Conservation (phyloP, 208 protist genomes). For the Crithidia expoeki region DNA sequence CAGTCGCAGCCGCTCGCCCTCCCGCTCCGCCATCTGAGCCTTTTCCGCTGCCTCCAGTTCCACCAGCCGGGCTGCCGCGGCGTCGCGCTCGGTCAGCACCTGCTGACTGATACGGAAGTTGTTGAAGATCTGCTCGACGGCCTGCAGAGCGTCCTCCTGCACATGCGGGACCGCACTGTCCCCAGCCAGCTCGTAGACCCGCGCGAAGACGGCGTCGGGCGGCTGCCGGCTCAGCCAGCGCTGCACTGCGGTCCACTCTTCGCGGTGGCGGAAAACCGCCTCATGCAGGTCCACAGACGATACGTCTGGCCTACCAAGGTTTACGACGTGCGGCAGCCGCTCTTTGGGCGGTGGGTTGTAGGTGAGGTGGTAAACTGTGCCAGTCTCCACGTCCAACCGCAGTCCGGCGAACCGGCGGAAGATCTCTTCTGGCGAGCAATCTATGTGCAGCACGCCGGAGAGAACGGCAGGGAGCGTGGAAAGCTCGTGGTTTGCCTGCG, state of each 20-base stretch:
- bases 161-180: conserved; percentile 40
- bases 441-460: conserved; percentile 62
- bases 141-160: conserved; percentile 35
- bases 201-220: conserved; percentile 24
- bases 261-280: conserved; percentile 63
- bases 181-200: conserved; percentile 70
- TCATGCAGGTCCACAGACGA: conserved; percentile 75
- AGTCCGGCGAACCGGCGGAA: conserved; percentile 85
- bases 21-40: conserved; percentile 52
- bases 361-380: conserved; percentile 81
- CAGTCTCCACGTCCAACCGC: conserved; percentile 78
- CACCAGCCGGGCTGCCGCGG: conserved; percentile 39
- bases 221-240: conserved; percentile 48
- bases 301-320: conserved; percentile 61
- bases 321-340: conserved; percentile 68
- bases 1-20: conserved; percentile 73
- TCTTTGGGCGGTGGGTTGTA: conserved; percentile 75
- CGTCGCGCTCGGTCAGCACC: conserved; percentile 45
- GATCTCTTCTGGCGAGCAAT: conserved; percentile 65
- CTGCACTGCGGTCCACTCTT: conserved; percentile 54
- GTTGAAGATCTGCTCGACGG: conserved; percentile 35
- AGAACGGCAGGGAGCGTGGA: conserved; percentile 41
- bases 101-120: conserved; percentile 40
- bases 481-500: conserved; percentile 44
- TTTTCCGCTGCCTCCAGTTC: conserved; percentile 41